Conservation (phyloP, 192 early-diverging fungal genomes). For the Coemansia sp. region DNA sequence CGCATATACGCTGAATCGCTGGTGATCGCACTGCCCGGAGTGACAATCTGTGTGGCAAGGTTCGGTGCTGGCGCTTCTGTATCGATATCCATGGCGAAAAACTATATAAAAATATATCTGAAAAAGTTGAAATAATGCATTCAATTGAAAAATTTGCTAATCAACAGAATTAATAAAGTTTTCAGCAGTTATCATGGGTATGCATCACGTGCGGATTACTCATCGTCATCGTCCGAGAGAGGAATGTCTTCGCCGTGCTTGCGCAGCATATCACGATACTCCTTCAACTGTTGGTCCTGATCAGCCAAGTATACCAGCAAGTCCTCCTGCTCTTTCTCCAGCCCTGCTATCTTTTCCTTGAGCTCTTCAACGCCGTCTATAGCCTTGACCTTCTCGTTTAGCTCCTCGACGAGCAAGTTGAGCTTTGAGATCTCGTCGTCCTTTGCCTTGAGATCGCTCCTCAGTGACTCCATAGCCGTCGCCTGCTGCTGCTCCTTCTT, state of each 20-base stretch:
- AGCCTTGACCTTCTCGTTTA: slow-evolving; percentile 33
- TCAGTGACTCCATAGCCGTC: slow-evolving; percentile 19
- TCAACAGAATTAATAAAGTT: neutral
- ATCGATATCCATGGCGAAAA: slow-evolving; percentile 31
- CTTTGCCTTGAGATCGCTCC: slow-evolving; percentile 22
- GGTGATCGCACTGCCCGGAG: slow-evolving; percentile 46
- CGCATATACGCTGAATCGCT: slow-evolving; percentile 50
- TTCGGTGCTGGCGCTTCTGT: slow-evolving; percentile 13
- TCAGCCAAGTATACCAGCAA: slow-evolving; percentile 80
- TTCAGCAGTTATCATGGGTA: slow-evolving; percentile 6
- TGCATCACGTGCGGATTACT: slow-evolving; percentile 2
- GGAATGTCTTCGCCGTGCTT: slow-evolving; percentile 56
- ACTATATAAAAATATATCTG: neutral
- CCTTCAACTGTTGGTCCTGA: slow-evolving; percentile 68
- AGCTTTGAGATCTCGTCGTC: slow-evolving; percentile 49
- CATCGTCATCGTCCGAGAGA: slow-evolving; percentile 57
- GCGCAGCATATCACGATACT: slow-evolving; percentile 56
- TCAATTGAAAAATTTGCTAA: neutral
- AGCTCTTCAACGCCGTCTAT: slow-evolving; percentile 26
- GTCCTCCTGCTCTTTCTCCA: slow-evolving; percentile 80
- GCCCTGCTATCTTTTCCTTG: slow-evolving; percentile 40
- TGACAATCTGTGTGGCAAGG: slow-evolving; percentile 39
- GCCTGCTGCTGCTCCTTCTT: slow-evolving; percentile 55
- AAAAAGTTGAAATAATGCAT: neutral
- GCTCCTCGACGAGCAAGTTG: slow-evolving; percentile 65